Conservation (phyloP, 345 rosid genomes). For the Cardiospermum halicacabum region DNA sequence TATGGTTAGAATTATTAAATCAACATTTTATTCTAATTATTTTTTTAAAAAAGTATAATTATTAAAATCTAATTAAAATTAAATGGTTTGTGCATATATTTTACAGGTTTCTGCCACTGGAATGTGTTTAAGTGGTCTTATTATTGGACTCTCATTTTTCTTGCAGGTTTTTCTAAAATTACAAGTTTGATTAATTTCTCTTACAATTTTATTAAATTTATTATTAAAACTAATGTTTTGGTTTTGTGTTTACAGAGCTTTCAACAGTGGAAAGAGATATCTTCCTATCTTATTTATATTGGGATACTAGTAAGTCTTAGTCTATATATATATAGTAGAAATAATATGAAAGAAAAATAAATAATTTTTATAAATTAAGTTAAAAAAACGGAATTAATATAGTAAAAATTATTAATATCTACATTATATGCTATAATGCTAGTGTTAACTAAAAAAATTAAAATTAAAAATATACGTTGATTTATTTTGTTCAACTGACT, state of each 20-base stretch:
- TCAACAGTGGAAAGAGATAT: slow-evolving; percentile 15
- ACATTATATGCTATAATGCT: too few relatives aligned
- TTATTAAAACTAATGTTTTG: neutral
- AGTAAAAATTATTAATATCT: too few relatives aligned
- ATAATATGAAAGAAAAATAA: too few relatives aligned
- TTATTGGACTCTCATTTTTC: slow-evolving; percentile 27
- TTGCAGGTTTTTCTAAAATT: slow-evolving; percentile 24
- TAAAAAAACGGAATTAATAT: too few relatives aligned
- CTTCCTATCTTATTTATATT: slow-evolving; percentile 21
- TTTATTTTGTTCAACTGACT: too few relatives aligned
- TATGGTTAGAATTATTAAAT: slow-evolving; percentile 12
- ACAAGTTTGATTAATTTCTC: neutral
- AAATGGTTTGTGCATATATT: too few relatives aligned
- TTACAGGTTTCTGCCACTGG: slow-evolving; percentile 26
- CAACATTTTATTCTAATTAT: neutral
- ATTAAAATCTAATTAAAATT: too few relatives aligned
- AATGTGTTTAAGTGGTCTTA: slow-evolving; percentile 16
- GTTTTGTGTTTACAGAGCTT: slow-evolving; percentile 17
- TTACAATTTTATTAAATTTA: neutral
- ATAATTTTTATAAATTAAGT: too few relatives aligned
- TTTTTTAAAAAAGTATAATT: too few relatives aligned
- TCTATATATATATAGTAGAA: too few relatives aligned
- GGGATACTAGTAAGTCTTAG: slow-evolving; percentile 2
- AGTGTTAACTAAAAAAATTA: too few relatives aligned
- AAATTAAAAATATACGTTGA: too few relatives aligned